Evolutionary conservation across 1,284 basidiomycete genomes (phyloP), one percentile per base, ranked within the genome.

Genomic region (Ustilago xerochloae): DNA sequence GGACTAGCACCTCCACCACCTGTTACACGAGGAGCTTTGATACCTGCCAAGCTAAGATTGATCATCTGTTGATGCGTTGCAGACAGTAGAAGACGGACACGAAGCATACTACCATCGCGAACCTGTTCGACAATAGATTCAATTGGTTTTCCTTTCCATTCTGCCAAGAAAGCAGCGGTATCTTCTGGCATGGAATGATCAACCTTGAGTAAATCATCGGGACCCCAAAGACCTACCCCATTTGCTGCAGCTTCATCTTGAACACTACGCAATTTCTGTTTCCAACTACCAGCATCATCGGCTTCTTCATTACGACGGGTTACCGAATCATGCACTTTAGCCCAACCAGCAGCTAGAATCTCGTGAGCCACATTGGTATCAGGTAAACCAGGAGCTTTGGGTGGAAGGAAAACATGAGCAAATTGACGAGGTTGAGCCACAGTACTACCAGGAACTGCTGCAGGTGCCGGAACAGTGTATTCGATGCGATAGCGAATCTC

Each of bases 51-150:
- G 56, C 73, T 73, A 43, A 81, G 88, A 81, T 92, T 94, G 83
- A 91, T 88, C 69, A 94, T 87, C 86, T 95, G 94, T 81, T 99
- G 96, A 63, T 92, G 90, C 22, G 90, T 90, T 47, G 93, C 90
- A 32, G 93, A 91, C 86, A 98, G 89, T 48, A 97, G 87, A 43
- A 98, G 88, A 53, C 97, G 90, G 52, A 92, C 90, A 30, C 95
- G 92, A 35, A 98, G 87, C 52, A 93, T 95, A 39, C 92, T 92
- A 49, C 95, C 96, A 84, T 99, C 95, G 55, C 92, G 90, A 58
- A 98, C 94, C 85, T 93, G 91, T 86, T 99, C 96, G 65, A 99
- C 93, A 86, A 79, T 85, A 91, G 93, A 93, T 81, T 97, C 93
- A 66, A 98, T 87, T 10, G 89, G 87, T 84, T 93, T 92, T 32